A percentile compares a stretch with the other conserved stretches of the same genome.
These are phyloP conservation scores for Pseudogymnoascus sp. DNA, from an alignment of 2,329 filamentous ascomycete species.

Conservation along the genomic window DNA sequence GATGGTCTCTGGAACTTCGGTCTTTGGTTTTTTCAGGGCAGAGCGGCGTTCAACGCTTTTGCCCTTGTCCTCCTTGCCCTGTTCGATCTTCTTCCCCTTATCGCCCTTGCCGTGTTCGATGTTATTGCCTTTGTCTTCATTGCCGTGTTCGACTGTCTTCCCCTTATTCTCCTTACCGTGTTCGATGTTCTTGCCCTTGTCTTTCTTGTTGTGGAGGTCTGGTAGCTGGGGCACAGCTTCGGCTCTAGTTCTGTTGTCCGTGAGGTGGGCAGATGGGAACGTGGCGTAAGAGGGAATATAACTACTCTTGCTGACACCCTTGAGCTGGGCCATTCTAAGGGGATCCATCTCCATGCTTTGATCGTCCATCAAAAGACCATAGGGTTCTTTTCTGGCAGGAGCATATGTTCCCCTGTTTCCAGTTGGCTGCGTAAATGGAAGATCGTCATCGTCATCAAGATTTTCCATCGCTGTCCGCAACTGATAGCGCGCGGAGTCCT, in stretches of 20 bases:
- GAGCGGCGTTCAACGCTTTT: not conserved
- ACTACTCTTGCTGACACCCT: not conserved
- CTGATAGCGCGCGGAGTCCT: not conserved
- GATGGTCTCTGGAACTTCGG: not conserved
- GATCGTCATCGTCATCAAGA: not conserved
- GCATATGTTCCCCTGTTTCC: not conserved
- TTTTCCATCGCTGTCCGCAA: not conserved
- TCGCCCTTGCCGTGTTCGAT: not conserved
- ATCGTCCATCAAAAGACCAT: not conserved
- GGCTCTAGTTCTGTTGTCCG: not conserved
- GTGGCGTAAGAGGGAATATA: not conserved
- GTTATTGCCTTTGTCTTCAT: not conserved
- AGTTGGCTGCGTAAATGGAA: not conserved
- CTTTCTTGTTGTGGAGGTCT: not conserved
- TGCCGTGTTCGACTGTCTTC: not conserved
- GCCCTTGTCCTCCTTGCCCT: not conserved
- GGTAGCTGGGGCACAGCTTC: not conserved
- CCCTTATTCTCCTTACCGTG: not conserved
- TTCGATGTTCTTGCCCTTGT: not conserved
- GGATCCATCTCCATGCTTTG: not conserved
- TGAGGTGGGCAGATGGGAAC: not conserved
- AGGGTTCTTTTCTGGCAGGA: not conserved
- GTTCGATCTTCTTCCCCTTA: not conserved
- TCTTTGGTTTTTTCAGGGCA: not conserved
- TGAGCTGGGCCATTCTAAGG: not conserved